Percentiles rank a stretch among this genome's conserved stretches.
phyloP scores from a whole-genome alignment of 2,329 filamentous ascomycete genomes.

The Epichloe glyceriae region DNA sequence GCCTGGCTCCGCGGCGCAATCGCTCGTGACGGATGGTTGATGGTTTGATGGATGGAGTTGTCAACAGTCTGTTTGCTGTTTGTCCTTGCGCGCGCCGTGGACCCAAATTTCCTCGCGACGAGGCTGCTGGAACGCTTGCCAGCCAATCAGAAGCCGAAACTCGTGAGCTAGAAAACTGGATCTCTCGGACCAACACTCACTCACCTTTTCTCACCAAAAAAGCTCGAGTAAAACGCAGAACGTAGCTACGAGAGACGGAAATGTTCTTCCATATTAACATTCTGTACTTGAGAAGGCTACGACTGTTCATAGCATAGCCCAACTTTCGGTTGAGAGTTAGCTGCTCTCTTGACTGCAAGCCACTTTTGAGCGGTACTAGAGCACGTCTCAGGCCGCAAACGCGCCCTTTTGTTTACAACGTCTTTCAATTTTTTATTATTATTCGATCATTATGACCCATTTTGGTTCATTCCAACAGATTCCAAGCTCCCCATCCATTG shows the following conservation, averaged over 20 bases:
- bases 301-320: neutral
- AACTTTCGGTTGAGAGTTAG: neutral
- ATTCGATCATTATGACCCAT: neutral
- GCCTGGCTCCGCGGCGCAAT: constrained; percentile 6
- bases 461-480: neutral
- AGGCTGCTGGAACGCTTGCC: constrained; percentile 13
- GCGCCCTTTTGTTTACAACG: neutral
- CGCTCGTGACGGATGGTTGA: constrained; percentile 6
- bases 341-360: neutral
- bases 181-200: neutral
- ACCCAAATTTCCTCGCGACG: constrained; percentile 26
- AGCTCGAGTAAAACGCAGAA: neutral
- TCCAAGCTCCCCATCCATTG: neutral
- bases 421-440: neutral
- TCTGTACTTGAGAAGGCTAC: neutral
- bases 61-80: no score
- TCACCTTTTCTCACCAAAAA: neutral
- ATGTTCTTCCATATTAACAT: neutral
- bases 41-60: constrained; percentile 4
- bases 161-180: neutral
- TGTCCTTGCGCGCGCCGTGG: constrained; percentile 11
- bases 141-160: constrained; percentile 15
- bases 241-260: neutral
- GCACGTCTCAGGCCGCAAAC: neutral
- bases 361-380: neutral